Evolutionary conservation across 2,329 filamentous ascomycete genomes (phyloP).

Genomic region (Fusarium equiseti): DNA sequence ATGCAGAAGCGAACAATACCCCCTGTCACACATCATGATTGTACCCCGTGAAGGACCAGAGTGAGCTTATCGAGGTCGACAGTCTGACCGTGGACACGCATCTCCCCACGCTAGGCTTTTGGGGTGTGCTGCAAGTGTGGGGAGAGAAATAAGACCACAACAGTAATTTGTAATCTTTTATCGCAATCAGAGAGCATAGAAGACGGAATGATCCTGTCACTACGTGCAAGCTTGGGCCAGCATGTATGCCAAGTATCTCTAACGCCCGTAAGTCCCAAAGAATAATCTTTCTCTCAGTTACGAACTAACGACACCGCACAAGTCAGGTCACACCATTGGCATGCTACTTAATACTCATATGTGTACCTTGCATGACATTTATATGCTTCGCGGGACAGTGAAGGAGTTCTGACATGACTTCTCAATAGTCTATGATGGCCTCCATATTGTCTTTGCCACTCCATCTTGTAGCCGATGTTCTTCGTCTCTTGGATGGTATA

Average conservation of each 20-base stretch:
- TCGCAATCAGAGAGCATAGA: background rate
- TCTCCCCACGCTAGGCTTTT: slow-evolving; percentile 16
- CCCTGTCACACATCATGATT: slow-evolving; percentile 3
- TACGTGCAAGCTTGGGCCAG: slow-evolving; percentile 22
- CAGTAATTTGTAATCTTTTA: background rate
- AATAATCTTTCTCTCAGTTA: background rate
- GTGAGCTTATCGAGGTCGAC: slow-evolving; percentile 11
- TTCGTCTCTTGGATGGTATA: slow-evolving; percentile 32
- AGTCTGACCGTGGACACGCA: background rate
- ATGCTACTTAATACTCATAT: background rate
- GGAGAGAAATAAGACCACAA: slow-evolving; percentile 43
- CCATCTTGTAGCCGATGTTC: slow-evolving; percentile 42
- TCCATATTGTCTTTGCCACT: slow-evolving; percentile 39
- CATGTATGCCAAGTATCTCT: background rate
- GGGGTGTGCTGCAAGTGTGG: slow-evolving; percentile 32
- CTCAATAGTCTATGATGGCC: slow-evolving; percentile 26
- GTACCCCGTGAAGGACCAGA: background rate
- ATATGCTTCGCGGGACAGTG: background rate
- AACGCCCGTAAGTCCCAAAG: background rate
- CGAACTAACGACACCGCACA: slow-evolving; percentile 21
- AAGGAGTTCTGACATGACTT: background rate
- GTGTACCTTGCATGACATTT: background rate
- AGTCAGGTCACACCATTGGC: slow-evolving; percentile 30
- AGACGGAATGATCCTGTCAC: background rate
- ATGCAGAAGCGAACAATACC: background rate